Evolutionary conservation across 208 protist species (phyloP).

Genomic region (Leishmania martiniquensis): DNA sequence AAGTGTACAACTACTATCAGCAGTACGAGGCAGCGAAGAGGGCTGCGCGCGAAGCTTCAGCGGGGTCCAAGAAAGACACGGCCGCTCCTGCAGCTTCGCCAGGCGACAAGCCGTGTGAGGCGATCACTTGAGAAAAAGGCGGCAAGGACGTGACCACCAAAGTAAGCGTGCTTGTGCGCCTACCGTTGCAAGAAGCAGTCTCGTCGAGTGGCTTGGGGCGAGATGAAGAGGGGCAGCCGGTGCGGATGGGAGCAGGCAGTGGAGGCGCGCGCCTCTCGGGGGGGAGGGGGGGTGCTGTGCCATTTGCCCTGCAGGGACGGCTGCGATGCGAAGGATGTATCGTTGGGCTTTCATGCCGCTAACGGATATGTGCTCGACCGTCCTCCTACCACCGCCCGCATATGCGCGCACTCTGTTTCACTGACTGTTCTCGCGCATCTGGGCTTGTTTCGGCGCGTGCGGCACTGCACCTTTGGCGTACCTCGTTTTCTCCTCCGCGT

Average conservation of each 20-base stretch:
- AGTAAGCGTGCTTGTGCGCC: not conserved
- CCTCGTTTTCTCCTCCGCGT: not conserved
- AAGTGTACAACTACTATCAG: slow-evolving; percentile 67
- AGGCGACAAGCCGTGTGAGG: not conserved
- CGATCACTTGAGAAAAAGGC: not conserved
- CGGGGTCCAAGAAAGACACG: not conserved
- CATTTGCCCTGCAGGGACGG: not conserved
- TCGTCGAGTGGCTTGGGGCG: not conserved
- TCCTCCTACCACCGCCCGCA: not conserved
- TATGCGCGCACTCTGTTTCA: not conserved
- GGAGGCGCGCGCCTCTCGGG: not conserved
- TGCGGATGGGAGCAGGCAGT: not conserved
- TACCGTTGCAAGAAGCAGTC: not conserved
- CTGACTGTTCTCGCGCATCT: not conserved
- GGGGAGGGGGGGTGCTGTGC: not conserved
- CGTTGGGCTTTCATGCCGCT: not conserved
- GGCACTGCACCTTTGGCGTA: not conserved
- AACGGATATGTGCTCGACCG: not conserved
- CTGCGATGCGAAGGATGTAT: not conserved
- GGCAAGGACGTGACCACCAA: not conserved
- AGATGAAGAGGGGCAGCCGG: not conserved
- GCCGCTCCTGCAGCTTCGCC: not conserved
- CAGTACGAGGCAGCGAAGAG: slow-evolving; percentile 42
- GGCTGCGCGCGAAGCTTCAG: not conserved
- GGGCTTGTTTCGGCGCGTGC: not conserved